Base-by-base conservation (phyloP, 495 filamentous ascomycete species). In the Hypomontagnella monticulosa region DNA sequence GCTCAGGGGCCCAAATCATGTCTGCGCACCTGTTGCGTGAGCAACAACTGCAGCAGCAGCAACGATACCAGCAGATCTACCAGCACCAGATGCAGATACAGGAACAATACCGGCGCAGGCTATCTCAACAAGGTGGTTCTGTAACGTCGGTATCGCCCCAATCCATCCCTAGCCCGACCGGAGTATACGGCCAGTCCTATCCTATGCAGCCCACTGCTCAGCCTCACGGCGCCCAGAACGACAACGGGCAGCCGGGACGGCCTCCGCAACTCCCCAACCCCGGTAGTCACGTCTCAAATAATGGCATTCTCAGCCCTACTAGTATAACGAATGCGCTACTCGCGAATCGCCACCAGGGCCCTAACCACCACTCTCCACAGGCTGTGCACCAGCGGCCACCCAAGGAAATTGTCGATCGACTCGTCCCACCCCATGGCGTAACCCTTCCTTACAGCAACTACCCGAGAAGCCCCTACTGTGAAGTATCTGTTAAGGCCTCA, bases 401-500 rank as follows among this genome's bases (percentile, higher is more conserved):
- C 4, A 47, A 34, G 48, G n/a, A 4, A 8, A 7, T 12, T 5
- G 5, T 15, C 4, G 54, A 68, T 6, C 67, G 66, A 51, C 54
- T 84, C 4, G 57, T 83, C 5, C 81, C 81, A 4, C 48, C 63
- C 4, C 55, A 63, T 5, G 73, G 69, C 4, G 14, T 43, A 12
- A 51, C 36, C 15, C 70, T 72, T 15, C 50, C 30, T 23, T n/a
- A 52, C 3, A 60, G 49, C 4, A 75, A 81, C 11, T 76, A 72
- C 64, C 75, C 82, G 0, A 71, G 75, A 12, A 75, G 74, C 19
- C 72, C 71, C 0, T 70, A 76, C 20, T 82, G 81, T 6, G 75
- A 73, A 4, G 79, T 79, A 67, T 79, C 86, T 27, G 51, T 80
- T 23, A 57, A 76, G 30, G 73, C 76, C 32, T 78, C 82, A 3